Base-by-base conservation (phyloP, 2,329 filamentous ascomycete genomes). In the Colletotrichum graminicola region DNA sequence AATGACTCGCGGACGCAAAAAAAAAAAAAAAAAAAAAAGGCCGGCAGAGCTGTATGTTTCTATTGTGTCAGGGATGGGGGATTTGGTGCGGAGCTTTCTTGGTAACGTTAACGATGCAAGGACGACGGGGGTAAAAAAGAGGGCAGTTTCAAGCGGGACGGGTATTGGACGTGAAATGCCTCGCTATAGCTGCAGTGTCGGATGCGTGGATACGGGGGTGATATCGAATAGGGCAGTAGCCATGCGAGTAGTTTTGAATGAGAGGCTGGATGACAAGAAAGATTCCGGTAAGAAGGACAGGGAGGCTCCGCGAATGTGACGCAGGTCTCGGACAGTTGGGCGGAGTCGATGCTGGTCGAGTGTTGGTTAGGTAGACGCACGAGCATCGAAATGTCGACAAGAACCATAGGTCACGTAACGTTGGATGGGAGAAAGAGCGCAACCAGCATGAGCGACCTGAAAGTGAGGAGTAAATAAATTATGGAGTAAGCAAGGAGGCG, bases 1-100 rank as follows among this genome's bases (percentile, higher is more conserved):
- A 72, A 72, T 72, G 70, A 72, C 70, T 72, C 70, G 70, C 34
- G 66, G 55, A 16, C 7, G 36, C 29, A 34, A 55, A 52, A 32
- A 29, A 29, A 29, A 29, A 29, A 29, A 29, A 34, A 55, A 52
- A 32, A 34, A 55, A 52, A 32, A 69, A 71, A 47, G 66, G 67
- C 56, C 62, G 66, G 70, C 18, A 45, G 49, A 14, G 41, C 67
- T 55, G 26, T 52, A 36, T 41, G 57, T 32, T 54, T 54, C 56
- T 51, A 41, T 23, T 60, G 54, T 49, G 69, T 43, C 68, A 71
- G 57, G 64, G 68, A 54, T 67, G 10, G 21, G 18, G 41, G 43
- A 41, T 36, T 34, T 23, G 36, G n/a, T 67, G 68, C 67, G 56
- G 63, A 62, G 67, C 34, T 49, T 56, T 56, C 55, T 26, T 43